Conservation (phyloP, 2,329 filamentous ascomycete genomes). For the Lachnum nothofagi region DNA sequence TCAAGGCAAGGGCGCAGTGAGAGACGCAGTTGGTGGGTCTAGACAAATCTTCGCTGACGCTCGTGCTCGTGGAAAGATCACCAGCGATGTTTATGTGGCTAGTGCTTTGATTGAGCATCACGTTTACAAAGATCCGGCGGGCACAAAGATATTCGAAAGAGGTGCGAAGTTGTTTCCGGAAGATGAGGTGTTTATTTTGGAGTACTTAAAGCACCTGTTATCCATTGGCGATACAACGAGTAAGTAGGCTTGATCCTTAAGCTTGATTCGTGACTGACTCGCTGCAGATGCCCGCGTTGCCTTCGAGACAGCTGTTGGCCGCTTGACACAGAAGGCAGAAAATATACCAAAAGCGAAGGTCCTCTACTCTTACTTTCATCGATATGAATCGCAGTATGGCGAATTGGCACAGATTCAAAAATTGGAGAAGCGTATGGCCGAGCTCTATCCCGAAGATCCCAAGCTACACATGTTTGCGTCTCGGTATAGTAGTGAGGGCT, state of each 20-base stretch:
- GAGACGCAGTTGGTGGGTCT: conserved; percentile 51
- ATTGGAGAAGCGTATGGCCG: conserved; percentile 85
- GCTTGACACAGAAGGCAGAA: conserved; percentile 72
- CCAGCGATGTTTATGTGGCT: conserved; percentile 91
- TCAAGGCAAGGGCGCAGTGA: conserved; percentile 69
- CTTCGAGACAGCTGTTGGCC: conserved; percentile 89
- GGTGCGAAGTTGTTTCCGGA: conserved; percentile 90
- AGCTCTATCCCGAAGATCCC: conserved; percentile 87
- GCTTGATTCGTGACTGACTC: conserved; percentile 17
- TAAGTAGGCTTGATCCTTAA: conserved; percentile 44
- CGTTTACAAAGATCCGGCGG: conserved; percentile 89
- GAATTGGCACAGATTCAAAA: conserved; percentile 87
- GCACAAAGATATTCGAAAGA: conserved; percentile 91
- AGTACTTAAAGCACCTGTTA: conserved; percentile 93
- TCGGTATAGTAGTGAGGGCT: conserved; percentile 67
- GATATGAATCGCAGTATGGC: conserved; percentile 90
- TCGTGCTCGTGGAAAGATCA: conserved; percentile 77
- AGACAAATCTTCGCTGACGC: conserved; percentile 87
- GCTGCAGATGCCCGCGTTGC: conserved; percentile 79
- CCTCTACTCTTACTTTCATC: conserved; percentile 87
- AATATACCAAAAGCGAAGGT: conserved; percentile 71
- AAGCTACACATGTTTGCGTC: conserved; percentile 69
- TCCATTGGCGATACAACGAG: conserved; percentile 89
- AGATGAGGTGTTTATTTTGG: conserved; percentile 86
- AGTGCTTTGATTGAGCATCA: conserved; percentile 90